Evolutionary conservation across 1,139 yeast species (phyloP), one percentile per base, ranked within the genome.

Genomic region (Hanseniaspora sp.): DNA sequence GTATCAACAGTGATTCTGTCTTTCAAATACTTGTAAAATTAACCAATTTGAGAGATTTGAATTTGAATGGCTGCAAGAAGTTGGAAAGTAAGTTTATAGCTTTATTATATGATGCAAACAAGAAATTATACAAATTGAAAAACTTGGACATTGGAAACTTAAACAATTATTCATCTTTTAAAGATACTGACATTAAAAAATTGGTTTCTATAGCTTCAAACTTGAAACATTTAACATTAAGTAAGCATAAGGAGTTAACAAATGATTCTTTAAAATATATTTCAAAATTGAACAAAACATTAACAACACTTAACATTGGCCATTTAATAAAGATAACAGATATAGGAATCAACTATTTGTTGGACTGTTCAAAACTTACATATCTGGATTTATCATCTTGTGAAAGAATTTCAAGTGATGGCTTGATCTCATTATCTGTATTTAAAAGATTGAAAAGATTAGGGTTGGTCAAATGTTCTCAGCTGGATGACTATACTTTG

Each of bases 361-460:
- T 37, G 13, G 33, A 30, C 7, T 49, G 53, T 13, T 8, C 29
- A 8, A 43, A 40, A n/a, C 8, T 49, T 9, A 49, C 47, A 34
- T 49, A 49, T 15, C 7, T 49, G 9, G 53, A 49, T 35, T 28
- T 49, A 12, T 49, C 53, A 8, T 46, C 53, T 8, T 49, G 53
- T 37, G 53, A 49, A 28, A 34, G 28, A 8, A 42, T 49, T 23
- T 35, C 40, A 11, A 17, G 44, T 6, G 44, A 43, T 12, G 53
- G 53, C 1, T 43, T 49, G 11, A 35, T 43, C 15, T 13, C 30
- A 8, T 31, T 49, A 5, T 35, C 44, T 7, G 12, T 12, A 13
- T 49, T 49, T 30, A 49, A 49, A 43, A 43, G 48, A 30, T 17
- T 49, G 11, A 49, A 23, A 43, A 49, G 53, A 37, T 30, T 49